A percentile compares a stretch with the other conserved stretches of the same genome.
Conservation (phyloP, 208 protist species). For the Crithidia bombi region DNA sequence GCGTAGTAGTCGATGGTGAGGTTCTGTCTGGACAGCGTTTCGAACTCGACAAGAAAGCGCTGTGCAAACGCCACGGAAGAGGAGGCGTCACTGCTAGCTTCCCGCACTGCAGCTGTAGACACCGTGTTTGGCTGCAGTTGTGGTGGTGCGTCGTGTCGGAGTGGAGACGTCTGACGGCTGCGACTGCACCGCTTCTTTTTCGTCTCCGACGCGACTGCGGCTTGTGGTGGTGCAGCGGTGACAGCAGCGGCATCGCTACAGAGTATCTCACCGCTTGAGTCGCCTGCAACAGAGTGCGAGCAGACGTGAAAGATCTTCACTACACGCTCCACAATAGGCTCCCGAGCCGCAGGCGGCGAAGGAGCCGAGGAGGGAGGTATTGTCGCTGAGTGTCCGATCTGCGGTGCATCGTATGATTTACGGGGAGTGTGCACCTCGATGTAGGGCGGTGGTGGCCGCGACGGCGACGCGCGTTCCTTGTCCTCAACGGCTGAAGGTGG, state of each 20-base stretch:
- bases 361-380: not conserved
- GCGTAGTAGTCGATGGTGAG: slow-evolving; percentile 53
- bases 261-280: not conserved
- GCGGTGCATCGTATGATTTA: not conserved
- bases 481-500: not conserved
- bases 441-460: slow-evolving; percentile 8
- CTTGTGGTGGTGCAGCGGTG: not conserved
- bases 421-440: not conserved
- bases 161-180: not conserved
- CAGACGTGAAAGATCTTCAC: slow-evolving; percentile 1
- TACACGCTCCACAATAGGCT: not conserved
- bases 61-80: slow-evolving; percentile 16
- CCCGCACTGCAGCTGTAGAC: not conserved
- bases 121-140: not conserved
- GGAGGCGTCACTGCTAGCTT: not conserved
- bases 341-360: not conserved
- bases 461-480: not conserved
- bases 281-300: not conserved
- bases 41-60: slow-evolving; percentile 31
- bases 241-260: not conserved
- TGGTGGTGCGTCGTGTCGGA: not conserved
- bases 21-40: slow-evolving; percentile 33
- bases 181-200: not conserved
- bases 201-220: not conserved
- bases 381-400: no score